A percentile compares a stretch with the other conserved stretches of the same genome.
phyloP scores from a whole-genome alignment of 768 basidiomycete genomes.

The Phlebiopsis flavidoalba region DNA sequence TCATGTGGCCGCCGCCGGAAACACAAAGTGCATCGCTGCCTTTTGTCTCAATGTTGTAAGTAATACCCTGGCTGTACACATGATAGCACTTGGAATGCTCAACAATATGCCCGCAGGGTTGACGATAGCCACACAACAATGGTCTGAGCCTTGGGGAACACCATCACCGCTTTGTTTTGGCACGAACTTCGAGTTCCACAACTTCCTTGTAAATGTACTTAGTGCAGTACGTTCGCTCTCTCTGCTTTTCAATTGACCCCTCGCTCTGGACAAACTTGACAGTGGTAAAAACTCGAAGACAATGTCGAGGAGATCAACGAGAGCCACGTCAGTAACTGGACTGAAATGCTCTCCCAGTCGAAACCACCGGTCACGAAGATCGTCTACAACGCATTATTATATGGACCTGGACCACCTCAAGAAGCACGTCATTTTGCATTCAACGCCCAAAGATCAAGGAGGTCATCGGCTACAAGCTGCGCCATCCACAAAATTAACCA shows the following conservation, averaged over 20 bases:
- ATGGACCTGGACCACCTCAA: constrained; percentile 70
- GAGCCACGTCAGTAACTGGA: constrained; percentile 78
- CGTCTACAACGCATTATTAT: constrained; percentile 70
- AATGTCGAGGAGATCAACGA: constrained; percentile 81
- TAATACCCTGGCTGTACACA: background rate
- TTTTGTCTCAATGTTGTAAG: constrained; percentile 81
- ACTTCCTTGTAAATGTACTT: constrained; percentile 57
- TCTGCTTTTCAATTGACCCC: background rate
- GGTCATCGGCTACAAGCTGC: constrained; percentile 64
- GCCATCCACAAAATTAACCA: constrained; percentile 57
- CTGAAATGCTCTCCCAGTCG: constrained; percentile 69
- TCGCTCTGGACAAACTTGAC: background rate
- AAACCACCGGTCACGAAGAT: constrained; percentile 68
- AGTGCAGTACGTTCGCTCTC: constrained; percentile 46
- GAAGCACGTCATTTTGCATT: constrained; percentile 66
- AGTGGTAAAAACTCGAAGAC: constrained; percentile 68
- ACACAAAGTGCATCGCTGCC: constrained; percentile 59
- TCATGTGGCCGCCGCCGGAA: constrained; percentile 47
- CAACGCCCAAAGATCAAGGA: constrained; percentile 70
- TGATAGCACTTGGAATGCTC: background rate
- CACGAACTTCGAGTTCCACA: constrained; percentile 79
- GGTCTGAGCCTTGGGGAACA: constrained; percentile 58
- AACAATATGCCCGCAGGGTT: constrained; percentile 40
- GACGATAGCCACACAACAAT: constrained; percentile 74
- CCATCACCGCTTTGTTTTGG: constrained; percentile 68